These are phyloP conservation scores for Lathyrus sativus DNA, from an alignment of 306 rosid genomes.

Conservation along the genomic window DNA sequence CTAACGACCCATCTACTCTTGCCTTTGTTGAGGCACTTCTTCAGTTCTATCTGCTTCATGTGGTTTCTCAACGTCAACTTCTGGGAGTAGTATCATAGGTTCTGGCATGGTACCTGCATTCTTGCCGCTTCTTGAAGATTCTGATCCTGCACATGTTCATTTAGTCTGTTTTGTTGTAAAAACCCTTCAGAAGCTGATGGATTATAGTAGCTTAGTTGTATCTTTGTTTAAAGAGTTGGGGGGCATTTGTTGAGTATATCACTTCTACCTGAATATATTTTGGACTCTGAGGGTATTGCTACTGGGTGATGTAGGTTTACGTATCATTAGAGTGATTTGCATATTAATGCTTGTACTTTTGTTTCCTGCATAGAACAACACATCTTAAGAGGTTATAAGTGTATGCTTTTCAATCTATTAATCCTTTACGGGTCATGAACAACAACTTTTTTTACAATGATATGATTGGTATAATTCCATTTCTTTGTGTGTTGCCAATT, in stretches of 20 bases:
- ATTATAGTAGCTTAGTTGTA: constrained; percentile 89
- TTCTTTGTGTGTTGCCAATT: too few species aligned
- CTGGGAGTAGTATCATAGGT: constrained; percentile 87
- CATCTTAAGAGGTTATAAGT: background rate
- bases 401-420: constrained; percentile 15
- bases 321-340: constrained; percentile 18
- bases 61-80: constrained; percentile 86
- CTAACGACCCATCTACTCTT: too few species aligned
- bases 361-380: background rate
- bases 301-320: constrained; percentile 15
- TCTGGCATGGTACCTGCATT: constrained; percentile 99
- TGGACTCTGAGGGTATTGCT: background rate
- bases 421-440: constrained; percentile 21
- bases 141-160: constrained; percentile 84
- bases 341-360: background rate
- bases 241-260: constrained; percentile 34
- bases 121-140: constrained; percentile 90
- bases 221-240: constrained; percentile 92
- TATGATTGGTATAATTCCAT: too few species aligned
- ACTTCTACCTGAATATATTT: constrained; percentile 8
- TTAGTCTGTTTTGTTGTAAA: constrained; percentile 91
- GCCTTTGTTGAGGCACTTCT: constrained; percentile 99
- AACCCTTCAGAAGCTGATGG: constrained; percentile 99
- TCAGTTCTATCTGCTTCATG: constrained; percentile 94
- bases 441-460: background rate